Base-by-base conservation (phyloP, 2,329 filamentous ascomycete genomes). In the Clonostachys rhizophaga region DNA sequence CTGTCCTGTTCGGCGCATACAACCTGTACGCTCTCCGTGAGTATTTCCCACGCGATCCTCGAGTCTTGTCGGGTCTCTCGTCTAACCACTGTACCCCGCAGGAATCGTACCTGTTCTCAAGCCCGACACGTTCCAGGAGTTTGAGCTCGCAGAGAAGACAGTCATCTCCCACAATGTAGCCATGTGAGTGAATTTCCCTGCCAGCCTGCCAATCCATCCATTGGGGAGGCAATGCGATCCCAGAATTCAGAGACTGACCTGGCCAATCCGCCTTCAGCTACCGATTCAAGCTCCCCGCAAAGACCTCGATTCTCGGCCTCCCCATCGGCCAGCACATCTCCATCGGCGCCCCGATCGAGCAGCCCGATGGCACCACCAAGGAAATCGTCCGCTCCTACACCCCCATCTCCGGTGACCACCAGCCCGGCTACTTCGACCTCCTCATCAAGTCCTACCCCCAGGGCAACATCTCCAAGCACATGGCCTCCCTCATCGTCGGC, bases 241-340 rank as follows among this genome's bases (percentile, higher is more conserved):
- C 14, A 44, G 33, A 33, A 39, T n/a, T 7, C 11, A 39, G 45
- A 41, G 14, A 3, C 50, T 55, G 33, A 45, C 54, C 20, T n/a
- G 39, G 36, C 33, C 35, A 20, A 40, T 16, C 18, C 11, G 36
- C 17, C 36, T 39, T 46, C 51, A 90, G 86, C 74, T 99, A 97
- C 78, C 91, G 94, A 62, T 96, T 97, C 75, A 79, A 80, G 54
- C 88, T 99, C 39, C 91, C 91, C 48, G 78, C 78, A 45, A 73
- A 84, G 39, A 86, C 76, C 58, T 82, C 88, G 56, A 90, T 96
- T 66, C 89, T 97, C 61, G 94, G 94, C 62, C 87, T 97, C 40
- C 92, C 94, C 56, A 97, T 97, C 74, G 94, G 94, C 64, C 94
- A 99, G 75, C 94, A 99, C 77, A 96, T 99, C 71, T 96, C 92